phyloP scores from a whole-genome alignment of 2,329 filamentous ascomycete species.

The Curvularia hawaiiensis region DNA sequence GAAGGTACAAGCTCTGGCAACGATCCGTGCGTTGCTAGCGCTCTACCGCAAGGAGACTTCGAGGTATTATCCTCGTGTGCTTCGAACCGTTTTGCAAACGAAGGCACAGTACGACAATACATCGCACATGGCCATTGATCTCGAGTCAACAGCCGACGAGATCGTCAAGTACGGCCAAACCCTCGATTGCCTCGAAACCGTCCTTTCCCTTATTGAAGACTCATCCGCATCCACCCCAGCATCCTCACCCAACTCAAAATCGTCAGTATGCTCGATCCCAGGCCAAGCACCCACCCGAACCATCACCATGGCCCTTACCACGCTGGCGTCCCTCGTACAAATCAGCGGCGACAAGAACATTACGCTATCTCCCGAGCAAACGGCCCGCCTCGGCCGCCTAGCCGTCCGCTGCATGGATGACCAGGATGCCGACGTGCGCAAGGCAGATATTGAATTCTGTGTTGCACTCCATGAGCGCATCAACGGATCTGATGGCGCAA shows the following conservation, averaged over 20 bases:
- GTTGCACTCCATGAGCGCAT: slow-evolving; percentile 67
- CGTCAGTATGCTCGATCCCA: slow-evolving; percentile 36
- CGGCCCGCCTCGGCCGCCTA: slow-evolving; percentile 45
- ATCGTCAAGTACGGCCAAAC: slow-evolving; percentile 70
- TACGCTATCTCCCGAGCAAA: slow-evolving; percentile 41
- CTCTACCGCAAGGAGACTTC: slow-evolving; percentile 69
- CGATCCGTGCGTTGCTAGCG: slow-evolving; percentile 73
- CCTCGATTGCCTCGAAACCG: slow-evolving; percentile 54
- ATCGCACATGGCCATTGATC: slow-evolving; percentile 73
- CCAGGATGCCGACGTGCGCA: slow-evolving; percentile 52
- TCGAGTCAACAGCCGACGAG: slow-evolving; percentile 75
- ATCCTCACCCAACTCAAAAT: slow-evolving; percentile 39
- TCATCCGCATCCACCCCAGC: slow-evolving; percentile 32
- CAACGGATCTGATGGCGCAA: slow-evolving; percentile 36
- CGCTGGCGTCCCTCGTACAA: slow-evolving; percentile 46
- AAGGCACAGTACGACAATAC: slow-evolving; percentile 70
- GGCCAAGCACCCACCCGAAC: slow-evolving; percentile 36
- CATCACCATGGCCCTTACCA: slow-evolving; percentile 48
- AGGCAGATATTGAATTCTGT: slow-evolving; percentile 81
- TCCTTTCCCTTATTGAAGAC: slow-evolving; percentile 46
- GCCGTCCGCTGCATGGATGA: slow-evolving; percentile 48
- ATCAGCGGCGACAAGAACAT: slow-evolving; percentile 41
- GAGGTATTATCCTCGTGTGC: slow-evolving; percentile 69
- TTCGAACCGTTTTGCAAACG: slow-evolving; percentile 70
- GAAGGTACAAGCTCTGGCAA: slow-evolving; percentile 75